These are phyloP conservation scores for Sclerotinia trifoliorum DNA, from an alignment of 2,329 filamentous ascomycete genomes.

Conservation along the genomic window DNA sequence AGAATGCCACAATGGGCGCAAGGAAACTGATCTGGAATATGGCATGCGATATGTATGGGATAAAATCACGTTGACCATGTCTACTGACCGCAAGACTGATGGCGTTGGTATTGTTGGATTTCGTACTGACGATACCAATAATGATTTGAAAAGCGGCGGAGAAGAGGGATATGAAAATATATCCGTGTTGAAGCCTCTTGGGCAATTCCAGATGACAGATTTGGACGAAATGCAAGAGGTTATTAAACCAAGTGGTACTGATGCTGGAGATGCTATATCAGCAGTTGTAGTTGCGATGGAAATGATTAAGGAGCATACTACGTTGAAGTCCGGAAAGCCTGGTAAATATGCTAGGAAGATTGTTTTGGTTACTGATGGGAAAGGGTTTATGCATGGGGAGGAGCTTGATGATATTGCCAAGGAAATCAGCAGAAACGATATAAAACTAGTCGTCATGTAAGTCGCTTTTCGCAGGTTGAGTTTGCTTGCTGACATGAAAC, in stretches of 20 bases:
- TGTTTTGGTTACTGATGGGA: slow-evolving; percentile 80
- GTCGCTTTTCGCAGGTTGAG: slow-evolving; percentile 40
- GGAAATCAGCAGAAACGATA: slow-evolving; percentile 72
- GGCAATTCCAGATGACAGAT: slow-evolving; percentile 61
- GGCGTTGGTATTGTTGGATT: slow-evolving; percentile 78
- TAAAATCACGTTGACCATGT: slow-evolving; percentile 74
- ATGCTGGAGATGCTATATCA: slow-evolving; percentile 79
- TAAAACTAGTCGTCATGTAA: slow-evolving; percentile 77
- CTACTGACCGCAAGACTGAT: slow-evolving; percentile 67
- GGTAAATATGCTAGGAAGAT: slow-evolving; percentile 80
- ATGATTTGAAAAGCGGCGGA: slow-evolving; percentile 53
- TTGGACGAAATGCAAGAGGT: slow-evolving; percentile 62
- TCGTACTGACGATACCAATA: slow-evolving; percentile 73
- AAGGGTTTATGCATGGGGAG: slow-evolving; percentile 68
- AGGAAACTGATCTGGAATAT: slow-evolving; percentile 82
- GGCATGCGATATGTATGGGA: slow-evolving; percentile 93
- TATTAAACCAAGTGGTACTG: slow-evolving; percentile 66
- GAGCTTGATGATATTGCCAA: slow-evolving; percentile 63
- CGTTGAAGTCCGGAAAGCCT: slow-evolving; percentile 49
- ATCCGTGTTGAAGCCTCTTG: slow-evolving; percentile 69
- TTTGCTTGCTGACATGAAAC: slow-evolving; percentile 31
- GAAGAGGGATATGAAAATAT: slow-evolving; percentile 79
- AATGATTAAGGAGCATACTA: slow-evolving; percentile 79
- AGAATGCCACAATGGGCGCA: slow-evolving; percentile 65
- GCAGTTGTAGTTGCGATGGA: slow-evolving; percentile 82